Percentiles rank a stretch among this genome's conserved stretches.
Evolutionary conservation across 108 stramenopile genomes (phyloP).

Genomic region (Cylindrotheca fusiformis): DNA sequence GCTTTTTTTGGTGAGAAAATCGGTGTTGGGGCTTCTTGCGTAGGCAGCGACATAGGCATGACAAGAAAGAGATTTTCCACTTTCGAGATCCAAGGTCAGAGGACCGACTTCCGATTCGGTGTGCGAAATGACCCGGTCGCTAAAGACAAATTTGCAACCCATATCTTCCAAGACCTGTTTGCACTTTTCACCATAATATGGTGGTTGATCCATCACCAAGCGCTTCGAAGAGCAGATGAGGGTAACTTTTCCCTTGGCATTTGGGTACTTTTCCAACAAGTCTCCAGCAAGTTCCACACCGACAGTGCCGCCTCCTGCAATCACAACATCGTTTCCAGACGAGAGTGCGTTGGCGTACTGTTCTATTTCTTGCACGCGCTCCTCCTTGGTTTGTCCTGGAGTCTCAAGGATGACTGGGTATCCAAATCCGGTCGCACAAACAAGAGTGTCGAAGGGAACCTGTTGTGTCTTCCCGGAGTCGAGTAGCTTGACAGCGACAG

Average conservation of each 20-base stretch:
- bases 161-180: not conserved
- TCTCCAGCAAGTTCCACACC: conserved; percentile 8
- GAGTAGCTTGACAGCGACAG: conserved; percentile 2
- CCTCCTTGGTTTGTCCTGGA: conserved; percentile 1
- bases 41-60: conserved; percentile 7
- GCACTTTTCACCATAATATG: not conserved
- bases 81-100: not conserved
- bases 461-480: not conserved
- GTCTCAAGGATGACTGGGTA: conserved; percentile 1
- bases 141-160: not conserved
- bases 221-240: not conserved
- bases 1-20: not conserved
- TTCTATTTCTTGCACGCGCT: conserved; percentile 6
- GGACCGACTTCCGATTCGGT: not conserved
- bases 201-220: not conserved
- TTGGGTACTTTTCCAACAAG: conserved; percentile 1
- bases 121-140: conserved; percentile 5
- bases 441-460: conserved; percentile 4
- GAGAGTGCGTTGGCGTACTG: not conserved
- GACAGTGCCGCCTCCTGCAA: conserved; percentile 3
- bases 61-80: not conserved
- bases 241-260: conserved; percentile 3
- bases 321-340: conserved; percentile 3
- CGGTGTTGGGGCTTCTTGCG: conserved; percentile 3
- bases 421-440: conserved; percentile 3